Base-by-base conservation (phyloP, 768 basidiomycete genomes). In the Rhodotorula paludigena region DNA sequence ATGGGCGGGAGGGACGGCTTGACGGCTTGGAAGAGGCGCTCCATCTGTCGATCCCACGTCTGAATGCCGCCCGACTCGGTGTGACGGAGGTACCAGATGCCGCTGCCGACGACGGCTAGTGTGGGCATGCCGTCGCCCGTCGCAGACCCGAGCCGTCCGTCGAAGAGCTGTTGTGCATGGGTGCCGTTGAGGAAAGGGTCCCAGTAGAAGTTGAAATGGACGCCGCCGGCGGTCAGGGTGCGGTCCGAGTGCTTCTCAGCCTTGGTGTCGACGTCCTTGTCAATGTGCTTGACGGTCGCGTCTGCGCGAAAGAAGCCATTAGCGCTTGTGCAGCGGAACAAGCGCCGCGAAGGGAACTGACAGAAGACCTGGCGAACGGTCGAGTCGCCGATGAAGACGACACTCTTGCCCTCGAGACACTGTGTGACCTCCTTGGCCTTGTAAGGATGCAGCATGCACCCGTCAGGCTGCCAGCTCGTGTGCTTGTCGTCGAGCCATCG, bases 1-100 rank as follows among this genome's bases (percentile, higher is more conserved):
- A 85, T 77, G 21, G 78, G 74, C 18, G 45, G n/a, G 41, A 20
- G 36, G 10, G n/a, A 28, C 16, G 64, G 55, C 15, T 25, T 35
- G 16, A 58, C 80, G 20, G 81, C 73, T 48, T 81, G 79, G 38
- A 93, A 83, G n/a, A 86, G 81, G 14, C 78, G 74, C 73, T 90
- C 88, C 68, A 89, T 85, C 72, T 83, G 87, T 33, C 81, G 81
- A 73, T 89, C 88, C 89, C 90, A 96, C 2, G 85, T 81, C 38
- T 86, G 79, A 47, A 92, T 81, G 7, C 89, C 89, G 32, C 90
- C 63, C 1, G 89, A 88, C 42, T 84, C 80, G 1, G 86, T 81
- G 77, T 92, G 86, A 32, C 89, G 85, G 51, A 96, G 83, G 77
- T 90, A 90, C 92, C 92, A 93, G 44, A 94, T 80, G 0, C 92